Evolutionary conservation across 257 asterid species (phyloP), one percentile per base, ranked within the genome.

Genomic region (Salvia rosmarinus): DNA sequence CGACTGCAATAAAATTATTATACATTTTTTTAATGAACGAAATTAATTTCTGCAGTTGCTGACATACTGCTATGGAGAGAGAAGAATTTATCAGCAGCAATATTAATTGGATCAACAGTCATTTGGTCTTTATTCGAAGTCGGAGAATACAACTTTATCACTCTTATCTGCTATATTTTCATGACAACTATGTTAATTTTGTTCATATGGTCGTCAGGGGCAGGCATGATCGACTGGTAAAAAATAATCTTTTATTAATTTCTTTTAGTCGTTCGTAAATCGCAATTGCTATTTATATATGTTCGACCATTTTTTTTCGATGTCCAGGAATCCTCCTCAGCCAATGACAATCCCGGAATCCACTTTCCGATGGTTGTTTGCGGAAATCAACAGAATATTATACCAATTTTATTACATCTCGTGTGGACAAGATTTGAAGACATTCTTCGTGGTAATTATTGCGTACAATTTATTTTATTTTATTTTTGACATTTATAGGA

Each of bases 111-210:
- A 13, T 71, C 78, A 58, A 88, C 97, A 1, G 58, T 71, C 0
- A 76, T 92, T 55, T 92, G 97, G 97, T 84, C 86, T 57, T 85
- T 90, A 25, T 92, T 88, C 19, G 95, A 90, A 81, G 89, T 92
- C 12, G 82, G 82, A 75, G 93, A 84, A 71, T 90, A 87, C 81
- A 92, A 87, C 64, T 77, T 90, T 32, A 76, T 92, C 17, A 81
- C 93, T 5, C 93, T 90, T 51, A 23, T 83, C 2, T 84, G 90
- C 73, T 82, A 90, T 13, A 47, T 82, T 64, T 73, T 87, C 56
- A 90, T 92, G 19, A 43, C 72, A 17, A 49, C 57, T 54, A 90
- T 88, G 93, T 68, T 85, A 19, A 57, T 79, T 60, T 32, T 90
- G 73, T 82, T 90, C 72, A 42, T 82, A 14, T 88, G 97, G 98